Percentiles rank a stretch among this genome's conserved stretches.
These are phyloP conservation scores for Leptomonas seymouri DNA, from an alignment of 208 protist species.

Conservation along the genomic window DNA sequence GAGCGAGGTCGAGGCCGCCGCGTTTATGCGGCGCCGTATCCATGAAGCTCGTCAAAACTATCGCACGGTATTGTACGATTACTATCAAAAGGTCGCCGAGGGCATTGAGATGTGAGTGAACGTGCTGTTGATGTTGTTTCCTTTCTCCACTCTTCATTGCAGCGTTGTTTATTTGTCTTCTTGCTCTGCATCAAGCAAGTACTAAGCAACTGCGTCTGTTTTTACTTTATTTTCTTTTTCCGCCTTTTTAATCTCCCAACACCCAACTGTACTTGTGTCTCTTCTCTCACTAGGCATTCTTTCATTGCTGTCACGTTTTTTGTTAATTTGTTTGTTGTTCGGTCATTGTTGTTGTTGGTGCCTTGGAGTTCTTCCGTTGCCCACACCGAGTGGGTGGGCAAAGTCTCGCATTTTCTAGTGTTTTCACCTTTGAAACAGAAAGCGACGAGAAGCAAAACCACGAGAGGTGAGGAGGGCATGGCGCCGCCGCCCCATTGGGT, in stretches of 20 bases:
- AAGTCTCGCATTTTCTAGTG: too few relatives aligned
- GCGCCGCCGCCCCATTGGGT: too few relatives aligned
- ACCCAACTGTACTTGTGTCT: slow-evolving; percentile 5
- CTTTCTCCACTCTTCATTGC: neutral
- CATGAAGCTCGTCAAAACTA: slow-evolving; percentile 80
- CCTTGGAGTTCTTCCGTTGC: too few relatives aligned
- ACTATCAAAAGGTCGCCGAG: slow-evolving; percentile 80
- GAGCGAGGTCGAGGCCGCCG: slow-evolving; percentile 75
- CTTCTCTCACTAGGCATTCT: neutral
- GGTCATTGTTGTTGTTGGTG: too few relatives aligned
- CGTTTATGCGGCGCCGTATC: slow-evolving; percentile 84
- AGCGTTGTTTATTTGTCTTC: neutral
- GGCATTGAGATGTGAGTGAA: slow-evolving; percentile 69
- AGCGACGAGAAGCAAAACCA: too few relatives aligned
- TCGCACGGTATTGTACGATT: slow-evolving; percentile 84
- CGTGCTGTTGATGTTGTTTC: neutral
- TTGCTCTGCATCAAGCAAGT: too few relatives aligned
- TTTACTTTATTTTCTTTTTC: slow-evolving; percentile 14
- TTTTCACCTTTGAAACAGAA: too few relatives aligned
- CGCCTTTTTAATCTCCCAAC: neutral
- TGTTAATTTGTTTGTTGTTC: neutral
- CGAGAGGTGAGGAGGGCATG: too few relatives aligned
- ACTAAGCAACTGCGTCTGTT: too few relatives aligned
- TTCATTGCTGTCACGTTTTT: neutral
- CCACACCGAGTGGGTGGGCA: too few relatives aligned